Percentiles rank a stretch among this genome's conserved stretches.
These are phyloP conservation scores for Aspergillus novofumigatus DNA, from an alignment of 2,329 filamentous ascomycete species.

Conservation along the genomic window DNA sequence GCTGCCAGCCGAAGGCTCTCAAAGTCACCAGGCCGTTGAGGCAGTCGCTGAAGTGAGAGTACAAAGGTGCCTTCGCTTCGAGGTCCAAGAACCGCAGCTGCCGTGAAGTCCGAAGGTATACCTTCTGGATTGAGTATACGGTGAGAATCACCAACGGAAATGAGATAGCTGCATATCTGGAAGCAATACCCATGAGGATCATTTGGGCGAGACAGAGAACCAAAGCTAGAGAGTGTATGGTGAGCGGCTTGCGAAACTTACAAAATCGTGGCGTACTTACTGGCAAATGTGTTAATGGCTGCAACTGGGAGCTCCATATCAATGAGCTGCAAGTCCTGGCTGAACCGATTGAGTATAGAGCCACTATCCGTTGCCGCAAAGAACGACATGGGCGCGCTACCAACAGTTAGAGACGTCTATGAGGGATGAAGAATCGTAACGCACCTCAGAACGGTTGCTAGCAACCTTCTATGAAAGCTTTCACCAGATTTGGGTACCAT, in stretches of 20 bases:
- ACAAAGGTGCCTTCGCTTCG: slow-evolving; percentile 58
- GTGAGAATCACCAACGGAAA: slow-evolving; percentile 48
- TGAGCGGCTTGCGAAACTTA: not conserved
- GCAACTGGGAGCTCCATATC: slow-evolving; percentile 42
- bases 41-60: slow-evolving; percentile 55
- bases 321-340: slow-evolving; percentile 43
- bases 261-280: slow-evolving; percentile 12
- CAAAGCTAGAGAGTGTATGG: slow-evolving; percentile 13
- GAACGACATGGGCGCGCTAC: slow-evolving; percentile 39
- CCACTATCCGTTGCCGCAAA: slow-evolving; percentile 42
- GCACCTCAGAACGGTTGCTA: slow-evolving; percentile 47
- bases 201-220: slow-evolving; percentile 43
- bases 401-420: slow-evolving; percentile 17
- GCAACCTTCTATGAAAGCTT: slow-evolving; percentile 46
- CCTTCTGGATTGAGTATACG: slow-evolving; percentile 51
- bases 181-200: slow-evolving; percentile 46
- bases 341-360: slow-evolving; percentile 41
- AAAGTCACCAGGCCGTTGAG: slow-evolving; percentile 54
- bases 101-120: slow-evolving; percentile 58
- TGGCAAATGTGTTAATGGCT: slow-evolving; percentile 38
- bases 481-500: slow-evolving; percentile 53
- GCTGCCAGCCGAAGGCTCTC: slow-evolving; percentile 55
- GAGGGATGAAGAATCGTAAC: slow-evolving; percentile 2
- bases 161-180: slow-evolving; percentile 47
- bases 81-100: slow-evolving; percentile 59